Evolutionary conservation across 768 basidiomycete genomes (phyloP).

Genomic region (Epithele typhae): DNA sequence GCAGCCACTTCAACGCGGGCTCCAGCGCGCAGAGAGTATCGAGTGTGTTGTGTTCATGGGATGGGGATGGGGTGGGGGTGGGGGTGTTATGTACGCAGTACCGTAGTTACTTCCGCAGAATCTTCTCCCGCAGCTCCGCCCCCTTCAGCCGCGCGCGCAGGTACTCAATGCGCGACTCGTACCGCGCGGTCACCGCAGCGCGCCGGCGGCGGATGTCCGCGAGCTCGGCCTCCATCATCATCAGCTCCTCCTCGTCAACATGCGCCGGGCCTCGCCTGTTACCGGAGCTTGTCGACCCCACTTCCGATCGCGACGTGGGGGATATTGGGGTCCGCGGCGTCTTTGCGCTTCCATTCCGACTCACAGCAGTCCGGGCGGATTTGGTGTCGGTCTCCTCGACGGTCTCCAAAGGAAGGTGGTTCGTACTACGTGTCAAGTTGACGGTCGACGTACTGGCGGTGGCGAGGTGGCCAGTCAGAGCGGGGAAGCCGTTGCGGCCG

Average conservation of each 20-base stretch:
- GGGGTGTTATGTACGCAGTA: too few relatives aligned
- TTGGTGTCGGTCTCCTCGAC: slow-evolving; percentile 44
- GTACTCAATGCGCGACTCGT: slow-evolving; percentile 74
- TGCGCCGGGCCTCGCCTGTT: slow-evolving; percentile 8
- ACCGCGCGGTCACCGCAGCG: slow-evolving; percentile 67
- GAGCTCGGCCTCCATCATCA: slow-evolving; percentile 52
- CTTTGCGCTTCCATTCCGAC: slow-evolving; percentile 7
- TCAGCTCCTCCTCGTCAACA: slow-evolving; percentile 31
- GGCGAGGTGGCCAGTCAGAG: slow-evolving; percentile 26
- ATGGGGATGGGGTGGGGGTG: too few relatives aligned
- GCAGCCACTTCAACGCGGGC: too few relatives aligned
- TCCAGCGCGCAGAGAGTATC: too few relatives aligned
- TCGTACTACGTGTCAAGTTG: slow-evolving; percentile 49
- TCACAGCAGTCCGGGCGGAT: too few relatives aligned
- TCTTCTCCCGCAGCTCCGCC: slow-evolving; percentile 78
- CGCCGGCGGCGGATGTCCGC: slow-evolving; percentile 65
- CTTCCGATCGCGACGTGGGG: slow-evolving; percentile 8
- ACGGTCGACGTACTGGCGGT: slow-evolving; percentile 37
- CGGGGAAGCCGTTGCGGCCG: slow-evolving; percentile 24
- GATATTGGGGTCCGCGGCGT: slow-evolving; percentile 7
- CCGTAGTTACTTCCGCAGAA: slow-evolving; percentile 57
- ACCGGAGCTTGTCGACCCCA: slow-evolving; percentile 9
- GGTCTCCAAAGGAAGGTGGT: slow-evolving; percentile 46
- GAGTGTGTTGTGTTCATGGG: too few relatives aligned
- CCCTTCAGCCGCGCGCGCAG: slow-evolving; percentile 79